A percentile compares a stretch with the other conserved stretches of the same genome.
Evolutionary conservation across 176 grass and related monocot genomes (phyloP).

Genomic region (Triticum urartu): DNA sequence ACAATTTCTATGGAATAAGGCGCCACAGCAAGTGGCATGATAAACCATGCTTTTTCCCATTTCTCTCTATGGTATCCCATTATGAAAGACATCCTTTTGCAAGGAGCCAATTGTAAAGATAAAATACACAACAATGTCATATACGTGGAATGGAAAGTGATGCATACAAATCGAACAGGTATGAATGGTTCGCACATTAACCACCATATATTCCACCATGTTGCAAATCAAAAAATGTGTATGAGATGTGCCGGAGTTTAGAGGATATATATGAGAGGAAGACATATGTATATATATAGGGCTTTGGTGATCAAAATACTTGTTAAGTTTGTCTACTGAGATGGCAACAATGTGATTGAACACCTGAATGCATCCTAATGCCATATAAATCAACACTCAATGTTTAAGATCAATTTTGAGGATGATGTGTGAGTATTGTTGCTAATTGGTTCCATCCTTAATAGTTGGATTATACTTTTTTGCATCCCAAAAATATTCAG

Average conservation of each 20-base stretch:
- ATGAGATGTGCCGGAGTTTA: not conserved
- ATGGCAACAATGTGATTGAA: not conserved
- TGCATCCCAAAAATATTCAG: not conserved
- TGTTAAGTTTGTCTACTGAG: not conserved
- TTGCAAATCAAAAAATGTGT: not conserved
- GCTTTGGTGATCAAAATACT: not conserved
- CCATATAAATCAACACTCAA: not conserved
- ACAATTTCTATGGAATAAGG: not conserved
- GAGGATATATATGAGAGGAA: not conserved
- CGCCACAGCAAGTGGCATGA: not conserved
- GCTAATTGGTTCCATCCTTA: not conserved
- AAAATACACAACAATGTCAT: not conserved
- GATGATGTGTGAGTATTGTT: not conserved
- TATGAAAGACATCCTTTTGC: not conserved
- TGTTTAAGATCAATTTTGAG: not conserved
- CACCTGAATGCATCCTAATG: not conserved
- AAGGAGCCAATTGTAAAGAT: not conserved
- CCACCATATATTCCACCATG: not conserved
- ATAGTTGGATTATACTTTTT: conserved; percentile 2
- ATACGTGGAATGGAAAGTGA: not conserved
- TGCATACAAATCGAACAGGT: not conserved
- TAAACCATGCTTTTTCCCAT: not conserved
- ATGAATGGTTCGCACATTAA: not conserved
- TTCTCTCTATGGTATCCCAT: not conserved
- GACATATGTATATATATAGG: not conserved